phyloP scores from a whole-genome alignment of 768 basidiomycete species.

The Tylopilus intermedius region DNA sequence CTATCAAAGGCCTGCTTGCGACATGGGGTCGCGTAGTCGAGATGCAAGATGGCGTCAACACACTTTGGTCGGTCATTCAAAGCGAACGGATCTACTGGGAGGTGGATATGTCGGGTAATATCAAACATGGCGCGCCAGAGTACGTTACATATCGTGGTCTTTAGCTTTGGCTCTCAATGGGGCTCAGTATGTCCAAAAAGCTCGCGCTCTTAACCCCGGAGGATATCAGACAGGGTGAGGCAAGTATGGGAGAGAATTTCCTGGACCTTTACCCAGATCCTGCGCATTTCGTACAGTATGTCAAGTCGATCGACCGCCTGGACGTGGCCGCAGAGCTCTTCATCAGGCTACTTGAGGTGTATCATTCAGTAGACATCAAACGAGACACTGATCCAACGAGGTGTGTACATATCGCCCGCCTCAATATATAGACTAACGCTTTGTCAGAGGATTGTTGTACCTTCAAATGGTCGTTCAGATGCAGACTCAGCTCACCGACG shows the following conservation, averaged over 20 bases:
- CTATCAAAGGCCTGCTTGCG: conserved; percentile 52
- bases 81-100: conserved; percentile 52
- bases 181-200: conserved; percentile 20
- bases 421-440: conserved; percentile 2
- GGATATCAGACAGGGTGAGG: conserved; percentile 37
- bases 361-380: conserved; percentile 36
- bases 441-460: conserved; percentile 57
- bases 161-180: neutral
- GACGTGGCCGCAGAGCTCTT: conserved; percentile 75
- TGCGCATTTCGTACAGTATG: conserved; percentile 54
- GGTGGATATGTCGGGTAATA: conserved; percentile 49
- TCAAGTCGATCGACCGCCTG: conserved; percentile 59
- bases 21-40: conserved; percentile 74
- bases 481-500: conserved; percentile 61
- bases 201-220: conserved; percentile 51
- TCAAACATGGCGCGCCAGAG: conserved; percentile 37
- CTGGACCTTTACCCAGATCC: conserved; percentile 77
- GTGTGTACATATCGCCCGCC: conserved; percentile 9
- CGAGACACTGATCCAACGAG: conserved; percentile 21
- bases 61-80: conserved; percentile 56
- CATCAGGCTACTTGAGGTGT: conserved; percentile 65
- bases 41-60: conserved; percentile 44
- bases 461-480: conserved; percentile 81
- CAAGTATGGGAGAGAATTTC: conserved; percentile 43
- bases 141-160: conserved; percentile 29